phyloP scores from a whole-genome alignment of 345 rosid genomes.

The Draba incana region DNA sequence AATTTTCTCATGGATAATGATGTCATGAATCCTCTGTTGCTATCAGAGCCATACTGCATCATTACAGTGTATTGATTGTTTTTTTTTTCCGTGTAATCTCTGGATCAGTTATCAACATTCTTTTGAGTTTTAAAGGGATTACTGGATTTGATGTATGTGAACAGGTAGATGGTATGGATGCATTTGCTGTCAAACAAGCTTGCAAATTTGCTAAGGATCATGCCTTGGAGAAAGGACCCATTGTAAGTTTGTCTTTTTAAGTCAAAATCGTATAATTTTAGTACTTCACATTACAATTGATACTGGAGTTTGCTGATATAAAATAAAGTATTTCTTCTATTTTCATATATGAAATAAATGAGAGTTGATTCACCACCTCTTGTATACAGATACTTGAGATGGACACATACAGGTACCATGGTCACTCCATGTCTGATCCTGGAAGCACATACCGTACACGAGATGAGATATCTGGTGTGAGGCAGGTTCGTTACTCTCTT shows the following conservation, averaged over 20 bases:
- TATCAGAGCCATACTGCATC: background rate
- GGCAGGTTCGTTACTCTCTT: conserved; percentile 65
- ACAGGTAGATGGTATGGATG: conserved; percentile 99
- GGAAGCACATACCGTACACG: conserved; percentile 99
- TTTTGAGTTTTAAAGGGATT: conserved; percentile 1
- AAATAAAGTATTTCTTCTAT: background rate
- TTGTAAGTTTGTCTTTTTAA: conserved; percentile 55
- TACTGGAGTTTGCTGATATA: background rate
- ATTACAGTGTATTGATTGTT: background rate
- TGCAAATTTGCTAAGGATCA: conserved; percentile 93
- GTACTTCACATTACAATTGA: conserved; percentile 4
- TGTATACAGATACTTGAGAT: conserved; percentile 87
- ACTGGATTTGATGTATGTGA: background rate
- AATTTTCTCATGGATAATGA: background rate
- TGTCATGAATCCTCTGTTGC: background rate
- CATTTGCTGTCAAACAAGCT: conserved; percentile 93
- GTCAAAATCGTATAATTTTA: conserved; percentile 45
- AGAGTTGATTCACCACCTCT: conserved; percentile 16
- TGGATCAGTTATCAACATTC: background rate
- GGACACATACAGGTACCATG: conserved; percentile 99
- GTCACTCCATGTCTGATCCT: conserved; percentile 99
- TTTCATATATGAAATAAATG: background rate
- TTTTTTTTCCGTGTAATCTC: background rate
- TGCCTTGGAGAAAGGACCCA: conserved; percentile 90
- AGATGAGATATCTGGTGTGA: conserved; percentile 91